These are phyloP conservation scores for Fusarium guadeloupense DNA, from an alignment of 2,329 filamentous ascomycete species.

Conservation along the genomic window DNA sequence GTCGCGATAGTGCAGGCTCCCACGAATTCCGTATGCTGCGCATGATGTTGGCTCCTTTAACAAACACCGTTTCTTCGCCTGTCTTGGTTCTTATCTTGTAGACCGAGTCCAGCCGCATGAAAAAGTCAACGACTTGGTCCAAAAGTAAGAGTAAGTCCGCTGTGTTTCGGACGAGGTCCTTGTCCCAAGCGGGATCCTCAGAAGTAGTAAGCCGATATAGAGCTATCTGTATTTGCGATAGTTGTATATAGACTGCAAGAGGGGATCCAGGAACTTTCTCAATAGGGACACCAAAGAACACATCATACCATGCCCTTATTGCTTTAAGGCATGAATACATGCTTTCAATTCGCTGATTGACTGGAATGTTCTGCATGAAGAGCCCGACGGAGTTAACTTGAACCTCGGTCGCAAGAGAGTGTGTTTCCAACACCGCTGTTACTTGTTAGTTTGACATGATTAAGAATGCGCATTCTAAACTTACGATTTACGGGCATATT, in stretches of 20 bases:
- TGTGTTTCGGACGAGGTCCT: constrained; percentile 47
- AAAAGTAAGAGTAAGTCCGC: constrained; percentile 50
- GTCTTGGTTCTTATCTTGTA: constrained; percentile 44
- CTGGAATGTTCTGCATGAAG: constrained; percentile 46
- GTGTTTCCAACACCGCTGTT: constrained; percentile 45
- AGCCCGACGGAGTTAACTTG: constrained; percentile 48
- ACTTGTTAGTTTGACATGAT: constrained; percentile 5
- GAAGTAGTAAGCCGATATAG: constrained; percentile 53
- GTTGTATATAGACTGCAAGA: constrained; percentile 47
- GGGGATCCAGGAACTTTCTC: constrained; percentile 46
- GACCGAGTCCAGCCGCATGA: constrained; percentile 39
- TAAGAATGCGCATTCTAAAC: constrained; percentile 6
- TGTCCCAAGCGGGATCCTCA: constrained; percentile 55
- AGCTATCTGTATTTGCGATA: constrained; percentile 50
- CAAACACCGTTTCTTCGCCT: constrained; percentile 46
- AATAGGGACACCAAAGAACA: constrained; percentile 47
- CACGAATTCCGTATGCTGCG: constrained; percentile 47
- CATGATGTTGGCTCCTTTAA: constrained; percentile 50
- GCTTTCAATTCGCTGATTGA: constrained; percentile 46
- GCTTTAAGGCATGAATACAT: constrained; percentile 51
- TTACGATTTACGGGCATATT: constrained; percentile 43
- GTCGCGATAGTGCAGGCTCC: constrained; percentile 48
- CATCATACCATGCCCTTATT: constrained; percentile 49
- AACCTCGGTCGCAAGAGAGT: constrained; percentile 45
- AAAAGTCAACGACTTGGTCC: constrained; percentile 48